These are phyloP conservation scores for Cordyceps pruinosa DNA, from an alignment of 2,329 filamentous ascomycete genomes.

Conservation along the genomic window DNA sequence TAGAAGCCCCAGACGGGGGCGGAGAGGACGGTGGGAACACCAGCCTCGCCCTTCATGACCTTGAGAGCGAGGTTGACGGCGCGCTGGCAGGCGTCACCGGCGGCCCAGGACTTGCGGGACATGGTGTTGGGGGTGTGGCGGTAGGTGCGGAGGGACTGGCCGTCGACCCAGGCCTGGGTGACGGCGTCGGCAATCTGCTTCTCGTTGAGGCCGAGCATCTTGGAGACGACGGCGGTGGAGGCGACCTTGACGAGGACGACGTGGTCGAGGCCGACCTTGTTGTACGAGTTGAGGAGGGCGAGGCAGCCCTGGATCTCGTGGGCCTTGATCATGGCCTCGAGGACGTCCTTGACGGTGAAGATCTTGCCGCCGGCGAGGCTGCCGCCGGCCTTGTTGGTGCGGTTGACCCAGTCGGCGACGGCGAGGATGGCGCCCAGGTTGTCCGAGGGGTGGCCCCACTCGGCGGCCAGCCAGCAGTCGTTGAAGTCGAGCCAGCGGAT, in stretches of 20 bases:
- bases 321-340: slow-evolving; percentile 98
- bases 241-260: slow-evolving; percentile 98
- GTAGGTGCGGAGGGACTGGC: slow-evolving; percentile 93
- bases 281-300: slow-evolving; percentile 95
- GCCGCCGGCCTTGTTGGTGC: slow-evolving; percentile 68
- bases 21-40: slow-evolving; percentile 85
- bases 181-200: slow-evolving; percentile 91
- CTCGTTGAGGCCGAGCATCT: slow-evolving; percentile 86
- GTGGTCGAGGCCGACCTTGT: slow-evolving; percentile 97
- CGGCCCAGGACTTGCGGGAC: slow-evolving; percentile 98
- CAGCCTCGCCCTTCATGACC: slow-evolving; percentile 84
- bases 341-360: slow-evolving; percentile 80
- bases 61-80: slow-evolving; percentile 88
- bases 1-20: slow-evolving; percentile 97
- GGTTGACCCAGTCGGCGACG: slow-evolving; percentile 94
- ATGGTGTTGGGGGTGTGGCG: slow-evolving; percentile 98
- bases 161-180: slow-evolving; percentile 95
- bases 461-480: slow-evolving; percentile 97
- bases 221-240: slow-evolving; percentile 85
- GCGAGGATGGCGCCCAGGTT: slow-evolving; percentile 96
- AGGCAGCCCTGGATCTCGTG: slow-evolving; percentile 98
- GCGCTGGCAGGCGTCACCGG: slow-evolving; percentile 93
- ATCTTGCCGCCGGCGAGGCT: slow-evolving; percentile 85
- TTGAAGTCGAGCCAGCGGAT: slow-evolving; percentile 99
- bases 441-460: slow-evolving; percentile 98